These are phyloP conservation scores for Lactuca sativa DNA, from an alignment of 129 eudicot genomes.

Conservation along the genomic window DNA sequence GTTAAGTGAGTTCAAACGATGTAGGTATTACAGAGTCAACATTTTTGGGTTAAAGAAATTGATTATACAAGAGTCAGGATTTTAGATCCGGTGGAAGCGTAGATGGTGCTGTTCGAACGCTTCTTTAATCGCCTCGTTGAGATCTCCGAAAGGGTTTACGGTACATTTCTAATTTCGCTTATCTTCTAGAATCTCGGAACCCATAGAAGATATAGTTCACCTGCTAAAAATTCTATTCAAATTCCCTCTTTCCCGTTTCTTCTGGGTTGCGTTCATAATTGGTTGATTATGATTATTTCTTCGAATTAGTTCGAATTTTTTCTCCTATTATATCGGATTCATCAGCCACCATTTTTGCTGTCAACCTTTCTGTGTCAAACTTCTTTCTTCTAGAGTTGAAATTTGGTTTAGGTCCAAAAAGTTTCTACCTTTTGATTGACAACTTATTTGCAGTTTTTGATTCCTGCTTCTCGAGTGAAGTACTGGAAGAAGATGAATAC, in stretches of 20 bases:
- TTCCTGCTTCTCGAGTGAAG: constrained; percentile 61
- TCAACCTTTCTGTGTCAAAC: neutral
- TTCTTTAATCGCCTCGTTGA: constrained; percentile 96
- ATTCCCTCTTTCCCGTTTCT: neutral
- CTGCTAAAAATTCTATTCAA: too few relatives aligned
- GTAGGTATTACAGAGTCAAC: constrained; percentile 21
- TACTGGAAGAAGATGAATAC: constrained; percentile 54
- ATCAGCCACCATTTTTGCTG: neutral
- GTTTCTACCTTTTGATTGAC: neutral
- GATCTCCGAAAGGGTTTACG: constrained; percentile 96
- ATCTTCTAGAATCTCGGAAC: constrained; percentile 2
- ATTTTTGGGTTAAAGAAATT: constrained; percentile 18
- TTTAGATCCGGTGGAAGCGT: constrained; percentile 66
- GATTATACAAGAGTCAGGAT: constrained; percentile 17
- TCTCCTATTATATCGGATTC: constrained; percentile 19
- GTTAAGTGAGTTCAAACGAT: constrained; percentile 30
- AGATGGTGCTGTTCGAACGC: constrained; percentile 98
- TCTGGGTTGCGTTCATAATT: neutral
- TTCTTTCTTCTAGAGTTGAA: neutral
- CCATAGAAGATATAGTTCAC: neutral
- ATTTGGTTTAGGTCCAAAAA: constrained; percentile 7
- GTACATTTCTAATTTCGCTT: constrained; percentile 39
- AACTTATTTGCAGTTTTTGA: constrained; percentile 55
- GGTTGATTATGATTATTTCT: constrained; percentile 8
- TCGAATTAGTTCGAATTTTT: neutral